A percentile compares a stretch with the other conserved stretches of the same genome.
Evolutionary conservation across 495 filamentous ascomycete genomes (phyloP).

Genomic region (Penicillium samsonianum): DNA sequence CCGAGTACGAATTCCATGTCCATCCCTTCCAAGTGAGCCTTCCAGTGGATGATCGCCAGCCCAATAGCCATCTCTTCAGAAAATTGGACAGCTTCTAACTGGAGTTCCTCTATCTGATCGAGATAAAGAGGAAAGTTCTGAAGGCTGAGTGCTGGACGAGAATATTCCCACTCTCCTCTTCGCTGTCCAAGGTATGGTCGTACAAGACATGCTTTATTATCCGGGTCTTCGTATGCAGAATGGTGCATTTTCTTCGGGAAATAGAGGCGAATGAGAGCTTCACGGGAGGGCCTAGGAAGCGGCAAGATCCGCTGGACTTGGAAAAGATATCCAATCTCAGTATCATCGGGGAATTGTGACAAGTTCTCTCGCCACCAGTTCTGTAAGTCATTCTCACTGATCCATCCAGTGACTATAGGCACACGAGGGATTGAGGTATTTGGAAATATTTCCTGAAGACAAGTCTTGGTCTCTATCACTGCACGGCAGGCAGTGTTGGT

Average conservation of each 20-base stretch:
- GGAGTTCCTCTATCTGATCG: neutral
- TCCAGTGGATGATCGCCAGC: neutral
- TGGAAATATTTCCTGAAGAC: neutral
- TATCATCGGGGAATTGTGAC: neutral
- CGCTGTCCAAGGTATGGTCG: conserved; percentile 1
- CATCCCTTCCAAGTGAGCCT: neutral
- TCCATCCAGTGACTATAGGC: neutral
- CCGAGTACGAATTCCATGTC: conserved; percentile 1
- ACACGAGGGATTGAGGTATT: neutral
- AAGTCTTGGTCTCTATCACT: neutral
- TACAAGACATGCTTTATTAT: neutral
- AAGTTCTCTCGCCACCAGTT: neutral
- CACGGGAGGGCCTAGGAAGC: neutral
- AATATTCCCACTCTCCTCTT: neutral
- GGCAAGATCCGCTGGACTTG: neutral
- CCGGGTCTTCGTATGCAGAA: neutral
- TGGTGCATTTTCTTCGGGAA: neutral
- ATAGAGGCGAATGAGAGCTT: conserved; percentile 1
- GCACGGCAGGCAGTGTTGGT: neutral
- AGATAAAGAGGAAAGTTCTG: conserved; percentile 3
- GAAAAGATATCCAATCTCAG: neutral
- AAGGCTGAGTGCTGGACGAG: neutral
- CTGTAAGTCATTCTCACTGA: neutral
- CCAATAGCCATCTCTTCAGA: neutral
- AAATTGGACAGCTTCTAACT: neutral